phyloP scores from a whole-genome alignment of 2,329 filamentous ascomycete species.

The Monilinia vaccinii-corymbosi region DNA sequence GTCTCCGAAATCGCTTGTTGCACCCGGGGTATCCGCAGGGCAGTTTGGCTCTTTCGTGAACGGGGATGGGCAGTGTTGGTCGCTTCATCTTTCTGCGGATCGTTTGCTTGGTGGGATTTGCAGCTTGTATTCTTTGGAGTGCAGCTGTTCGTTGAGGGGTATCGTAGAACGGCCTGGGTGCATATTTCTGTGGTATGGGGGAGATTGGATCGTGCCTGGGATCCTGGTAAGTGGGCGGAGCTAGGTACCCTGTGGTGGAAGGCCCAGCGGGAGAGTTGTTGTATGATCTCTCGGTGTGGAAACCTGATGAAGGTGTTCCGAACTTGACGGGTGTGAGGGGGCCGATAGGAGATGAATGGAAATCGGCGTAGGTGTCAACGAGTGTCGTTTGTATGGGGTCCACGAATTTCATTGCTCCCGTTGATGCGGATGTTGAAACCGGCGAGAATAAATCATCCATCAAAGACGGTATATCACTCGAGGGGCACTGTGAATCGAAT shows the following conservation, averaged over 20 bases:
- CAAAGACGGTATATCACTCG: constrained; percentile 14
- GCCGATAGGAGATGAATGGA: constrained; percentile 10
- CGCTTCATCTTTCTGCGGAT: not conserved
- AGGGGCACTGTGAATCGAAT: constrained; percentile 9
- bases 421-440: constrained; percentile 14
- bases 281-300: not conserved
- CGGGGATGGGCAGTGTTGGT: constrained; percentile 1
- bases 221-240: not conserved
- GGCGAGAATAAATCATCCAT: constrained; percentile 18
- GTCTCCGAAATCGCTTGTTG: constrained; percentile 37
- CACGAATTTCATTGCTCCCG: constrained; percentile 19
- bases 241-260: not conserved
- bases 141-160: constrained; percentile 4
- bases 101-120: not conserved
- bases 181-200: constrained; percentile 2
- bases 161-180: constrained; percentile 5
- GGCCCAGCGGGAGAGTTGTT: not conserved
- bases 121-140: constrained; percentile 11
- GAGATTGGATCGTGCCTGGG: constrained; percentile 6
- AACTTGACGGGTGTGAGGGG: constrained; percentile 7
- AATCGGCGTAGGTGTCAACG: constrained; percentile 14
- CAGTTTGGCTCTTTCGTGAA: constrained; percentile 33
- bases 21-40: constrained; percentile 35
- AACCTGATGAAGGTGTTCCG: constrained; percentile 3
- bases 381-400: constrained; percentile 24